A percentile compares a stretch with the other conserved stretches of the same genome.
Conservation (phyloP, 192 early-diverging fungal species). For the Fimicolochytrium jonesii region DNA sequence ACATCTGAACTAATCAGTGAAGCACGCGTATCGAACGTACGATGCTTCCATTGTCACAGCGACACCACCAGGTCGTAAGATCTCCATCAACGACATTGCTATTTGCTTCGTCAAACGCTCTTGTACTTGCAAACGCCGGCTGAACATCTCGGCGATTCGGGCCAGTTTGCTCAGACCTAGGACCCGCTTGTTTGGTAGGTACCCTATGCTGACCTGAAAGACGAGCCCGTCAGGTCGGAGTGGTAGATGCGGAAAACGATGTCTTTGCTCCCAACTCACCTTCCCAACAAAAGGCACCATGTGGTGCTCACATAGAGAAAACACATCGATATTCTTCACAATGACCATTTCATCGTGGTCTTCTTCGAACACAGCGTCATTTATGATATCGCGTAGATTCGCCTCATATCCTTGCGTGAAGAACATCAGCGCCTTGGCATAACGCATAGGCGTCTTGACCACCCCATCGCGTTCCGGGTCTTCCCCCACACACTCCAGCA, state of each 20-base stretch:
- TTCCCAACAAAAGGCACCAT: conserved; percentile 97
- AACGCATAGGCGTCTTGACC: conserved; percentile 91
- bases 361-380: conserved; percentile 96
- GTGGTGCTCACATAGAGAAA: conserved; percentile 98
- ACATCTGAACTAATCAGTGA: neutral
- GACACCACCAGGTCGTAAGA: conserved; percentile 91
- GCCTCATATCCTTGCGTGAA: conserved; percentile 99
- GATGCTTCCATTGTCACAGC: conserved; percentile 96
- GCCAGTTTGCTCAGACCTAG: conserved; percentile 96
- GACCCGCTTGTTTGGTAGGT: conserved; percentile 92
- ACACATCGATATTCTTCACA: conserved; percentile 94
- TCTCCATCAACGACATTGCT: conserved; percentile 82
- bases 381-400: conserved; percentile 81
- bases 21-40: conserved; percentile 45
- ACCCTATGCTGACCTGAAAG: conserved; percentile 87
- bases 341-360: conserved; percentile 99
- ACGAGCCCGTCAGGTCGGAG: conserved; percentile 5
- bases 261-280: conserved; percentile 36
- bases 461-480: conserved; percentile 92
- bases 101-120: conserved; percentile 98
- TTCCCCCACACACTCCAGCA: conserved; percentile 92
- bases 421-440: conserved; percentile 96
- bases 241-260: neutral
- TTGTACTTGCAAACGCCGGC: conserved; percentile 92
- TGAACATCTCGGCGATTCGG: conserved; percentile 97